Percentiles rank a stretch among this genome's conserved stretches.
These are phyloP conservation scores for Tephrocybe sp. DNA, from an alignment of 768 basidiomycete genomes.

Conservation along the genomic window DNA sequence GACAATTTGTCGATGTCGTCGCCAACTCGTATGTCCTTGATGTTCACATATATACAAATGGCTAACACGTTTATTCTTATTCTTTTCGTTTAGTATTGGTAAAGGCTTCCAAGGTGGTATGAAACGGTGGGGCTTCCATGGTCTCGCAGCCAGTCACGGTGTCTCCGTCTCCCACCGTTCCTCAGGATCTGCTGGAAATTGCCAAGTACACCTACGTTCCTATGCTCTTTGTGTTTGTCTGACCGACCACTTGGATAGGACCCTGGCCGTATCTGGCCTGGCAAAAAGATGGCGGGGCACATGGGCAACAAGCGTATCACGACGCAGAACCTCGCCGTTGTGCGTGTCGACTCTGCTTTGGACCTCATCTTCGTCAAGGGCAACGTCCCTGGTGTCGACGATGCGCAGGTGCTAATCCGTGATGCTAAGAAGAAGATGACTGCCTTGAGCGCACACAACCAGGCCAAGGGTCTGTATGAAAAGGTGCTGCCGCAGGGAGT, in stretches of 20 bases:
- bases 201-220: constrained; percentile 64
- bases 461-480: constrained; percentile 70
- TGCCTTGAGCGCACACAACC: constrained; percentile 59
- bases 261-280: constrained; percentile 94
- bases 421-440: constrained; percentile 90
- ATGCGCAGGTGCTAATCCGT: constrained; percentile 79
- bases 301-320: constrained; percentile 86
- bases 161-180: constrained; percentile 93
- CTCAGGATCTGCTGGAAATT: constrained; percentile 90
- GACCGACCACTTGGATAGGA: no score
- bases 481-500: constrained; percentile 83
- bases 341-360: constrained; percentile 82
- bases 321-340: constrained; percentile 83
- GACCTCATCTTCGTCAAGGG: constrained; percentile 92
- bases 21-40: constrained; percentile 75
- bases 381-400: constrained; percentile 87
- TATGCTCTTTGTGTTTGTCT: not conserved
- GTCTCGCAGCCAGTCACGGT: constrained; percentile 93
- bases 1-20: constrained; percentile 91
- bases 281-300: constrained; percentile 97
- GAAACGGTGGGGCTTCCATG: constrained; percentile 95
- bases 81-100: constrained; percentile 63
- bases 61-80: no score
- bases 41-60: not conserved
- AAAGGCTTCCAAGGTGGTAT: constrained; percentile 97